These are phyloP conservation scores for Solanum boliviense DNA, from an alignment of 257 asterid genomes.

Conservation along the genomic window DNA sequence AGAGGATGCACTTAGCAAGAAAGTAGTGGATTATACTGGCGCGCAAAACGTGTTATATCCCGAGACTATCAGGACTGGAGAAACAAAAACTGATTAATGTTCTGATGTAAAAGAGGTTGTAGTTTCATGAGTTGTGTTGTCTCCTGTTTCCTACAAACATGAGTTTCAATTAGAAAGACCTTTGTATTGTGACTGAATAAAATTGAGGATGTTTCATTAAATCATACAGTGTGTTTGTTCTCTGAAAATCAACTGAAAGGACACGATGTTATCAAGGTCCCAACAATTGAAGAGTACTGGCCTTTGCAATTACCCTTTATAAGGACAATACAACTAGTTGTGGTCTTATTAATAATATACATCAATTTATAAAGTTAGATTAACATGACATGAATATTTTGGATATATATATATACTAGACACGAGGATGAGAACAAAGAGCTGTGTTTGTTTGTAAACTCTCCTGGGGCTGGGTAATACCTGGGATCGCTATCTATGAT, in stretches of 20 bases:
- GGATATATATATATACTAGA: too few species aligned
- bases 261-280: background rate
- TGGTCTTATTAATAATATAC: background rate
- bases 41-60: constrained; percentile 15
- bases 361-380: too few species aligned
- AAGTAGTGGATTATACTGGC: constrained; percentile 14
- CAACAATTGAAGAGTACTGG: background rate
- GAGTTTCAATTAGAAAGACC: background rate
- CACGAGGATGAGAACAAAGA: too few species aligned
- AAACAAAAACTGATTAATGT: constrained; percentile 7
- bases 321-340: background rate
- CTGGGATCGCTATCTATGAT: too few species aligned
- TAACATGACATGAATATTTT: background rate
- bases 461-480: too few species aligned
- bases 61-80: background rate
- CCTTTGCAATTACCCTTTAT: background rate
- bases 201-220: background rate
- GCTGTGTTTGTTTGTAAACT: too few species aligned
- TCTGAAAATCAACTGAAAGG: background rate
- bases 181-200: background rate
- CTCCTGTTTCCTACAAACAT: background rate
- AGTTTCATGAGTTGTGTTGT: background rate
- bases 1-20: constrained; percentile 13
- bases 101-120: background rate
- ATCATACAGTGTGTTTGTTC: background rate